These are phyloP conservation scores for Globisporangium mamillatum DNA, from an alignment of 352 stramenopile species.

Conservation along the genomic window DNA sequence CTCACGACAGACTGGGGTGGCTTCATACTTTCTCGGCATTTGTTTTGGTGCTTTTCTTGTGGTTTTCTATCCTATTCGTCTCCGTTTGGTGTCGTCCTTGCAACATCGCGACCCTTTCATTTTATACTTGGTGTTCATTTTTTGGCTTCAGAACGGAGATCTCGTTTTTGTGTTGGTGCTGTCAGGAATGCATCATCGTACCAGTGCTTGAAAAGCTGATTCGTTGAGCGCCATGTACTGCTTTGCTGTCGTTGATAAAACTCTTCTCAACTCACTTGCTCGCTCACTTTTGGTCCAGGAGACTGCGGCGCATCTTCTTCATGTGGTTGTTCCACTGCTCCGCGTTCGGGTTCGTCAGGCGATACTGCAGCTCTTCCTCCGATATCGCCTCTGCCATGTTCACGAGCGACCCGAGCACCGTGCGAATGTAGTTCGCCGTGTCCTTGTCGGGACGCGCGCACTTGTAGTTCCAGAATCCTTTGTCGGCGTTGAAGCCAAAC, in stretches of 20 bases:
- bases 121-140: neutral
- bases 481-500: conserved; percentile 85
- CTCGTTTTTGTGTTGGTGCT: neutral
- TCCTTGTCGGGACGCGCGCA: conserved; percentile 87
- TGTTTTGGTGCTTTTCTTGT: conserved; percentile 17
- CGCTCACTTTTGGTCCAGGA: conserved; percentile 54
- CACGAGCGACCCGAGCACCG: conserved; percentile 86
- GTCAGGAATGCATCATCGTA: neutral
- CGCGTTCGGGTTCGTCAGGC: conserved; percentile 66
- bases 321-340: conserved; percentile 84
- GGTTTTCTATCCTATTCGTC: neutral
- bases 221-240: neutral
- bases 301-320: conserved; percentile 68
- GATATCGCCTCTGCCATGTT: conserved; percentile 91
- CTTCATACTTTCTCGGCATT: neutral
- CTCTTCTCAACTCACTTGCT: neutral
- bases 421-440: conserved; percentile 88
- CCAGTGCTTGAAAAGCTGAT: neutral
- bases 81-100: neutral
- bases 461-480: conserved; percentile 90
- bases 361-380: conserved; percentile 89
- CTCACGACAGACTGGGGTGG: neutral
- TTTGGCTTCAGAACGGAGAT: neutral
- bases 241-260: neutral
- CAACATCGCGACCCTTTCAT: neutral